Base-by-base conservation (phyloP, 208 protist species). In the Leishmania major region DNA sequence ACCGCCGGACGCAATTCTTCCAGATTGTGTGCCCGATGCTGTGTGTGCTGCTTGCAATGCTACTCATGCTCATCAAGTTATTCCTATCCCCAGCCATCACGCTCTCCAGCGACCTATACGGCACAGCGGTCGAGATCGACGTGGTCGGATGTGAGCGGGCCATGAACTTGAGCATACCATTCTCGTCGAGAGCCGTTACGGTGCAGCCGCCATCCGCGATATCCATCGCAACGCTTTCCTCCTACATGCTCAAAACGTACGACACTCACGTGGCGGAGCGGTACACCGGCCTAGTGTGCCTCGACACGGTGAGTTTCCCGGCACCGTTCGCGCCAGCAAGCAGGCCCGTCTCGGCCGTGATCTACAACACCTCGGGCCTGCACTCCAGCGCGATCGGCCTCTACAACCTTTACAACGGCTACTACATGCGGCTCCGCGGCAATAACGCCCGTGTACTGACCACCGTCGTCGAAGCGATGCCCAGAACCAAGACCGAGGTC, bases 11-110 rank as follows among this genome's bases (percentile, higher is more conserved):
- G 57, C 89, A 91, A 78, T 93, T 87, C 66, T 88, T 97, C 66
- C 94, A 97, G 78, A 85, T 97, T 69, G 62, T 93, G 8, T 93
- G 90, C 83, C 94, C 92, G 7, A 88, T 95, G 25, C 49, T 90
- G 62, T 91, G 87, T 81, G 78, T 95, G 53, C 64, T 95, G 49
- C 78, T 97, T n/a, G 93, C 92, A 13, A 91, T 95, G 88, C 79
- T 97, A 51, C 84, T 95, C 3, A 92, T 83, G 76, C 87, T 90
- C 22, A 78, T 96, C 51, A 87, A 88, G 75, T 83, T 93, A 57
- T 83, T 81, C 11, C 45, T 75, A 70, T 78, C 70, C 31, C 84
- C 85, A 17, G 49, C 84, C 17, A 81, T 95, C 45, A 53, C 60
- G 22, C 79, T 97, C 35, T 81, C 83, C 37, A 85, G 83, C 17